These are phyloP conservation scores for Nakazawaea pomicola DNA, from an alignment of 805 yeast genomes.

Conservation along the genomic window DNA sequence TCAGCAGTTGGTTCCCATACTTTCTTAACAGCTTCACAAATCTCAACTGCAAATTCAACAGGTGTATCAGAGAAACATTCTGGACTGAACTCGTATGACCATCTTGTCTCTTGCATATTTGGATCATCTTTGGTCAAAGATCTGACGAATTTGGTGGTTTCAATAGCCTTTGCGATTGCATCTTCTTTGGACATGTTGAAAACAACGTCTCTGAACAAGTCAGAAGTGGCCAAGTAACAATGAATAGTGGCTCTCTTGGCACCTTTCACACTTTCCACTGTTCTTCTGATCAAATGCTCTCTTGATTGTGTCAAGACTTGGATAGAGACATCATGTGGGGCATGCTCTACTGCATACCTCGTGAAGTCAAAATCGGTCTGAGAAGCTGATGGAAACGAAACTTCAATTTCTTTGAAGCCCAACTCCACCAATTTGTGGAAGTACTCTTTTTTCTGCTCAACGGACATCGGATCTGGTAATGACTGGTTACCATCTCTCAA, in stretches of 20 bases:
- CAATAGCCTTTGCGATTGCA: constrained; percentile 63
- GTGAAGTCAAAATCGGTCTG: constrained; percentile 82
- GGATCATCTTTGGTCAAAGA: constrained; percentile 76
- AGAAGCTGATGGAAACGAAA: constrained; percentile 76
- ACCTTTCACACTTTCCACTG: constrained; percentile 68
- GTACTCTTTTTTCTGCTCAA: constrained; percentile 67
- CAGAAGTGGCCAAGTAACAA: constrained; percentile 72
- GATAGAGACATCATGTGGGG: constrained; percentile 69
- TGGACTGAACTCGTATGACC: constrained; percentile 76
- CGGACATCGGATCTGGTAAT: constrained; percentile 77
- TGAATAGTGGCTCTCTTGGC: constrained; percentile 71
- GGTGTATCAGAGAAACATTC: constrained; percentile 77
- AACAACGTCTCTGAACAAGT: constrained; percentile 69
- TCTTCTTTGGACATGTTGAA: constrained; percentile 68
- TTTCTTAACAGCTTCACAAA: constrained; percentile 73
- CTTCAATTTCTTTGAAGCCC: constrained; percentile 80
- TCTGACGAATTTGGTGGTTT: constrained; percentile 62
- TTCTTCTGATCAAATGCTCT: constrained; percentile 67
- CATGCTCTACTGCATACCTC: constrained; percentile 70
- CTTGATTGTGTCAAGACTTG: constrained; percentile 77
- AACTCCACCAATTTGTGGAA: constrained; percentile 67
- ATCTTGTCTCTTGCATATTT: constrained; percentile 50
- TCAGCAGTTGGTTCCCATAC: constrained; percentile 79
- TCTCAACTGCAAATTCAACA: constrained; percentile 65
- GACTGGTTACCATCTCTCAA: constrained; percentile 80